Evolutionary conservation across 2,329 filamentous ascomycete species (phyloP), one percentile per base, ranked within the genome.

Genomic region (Aspergillus udagawae): DNA sequence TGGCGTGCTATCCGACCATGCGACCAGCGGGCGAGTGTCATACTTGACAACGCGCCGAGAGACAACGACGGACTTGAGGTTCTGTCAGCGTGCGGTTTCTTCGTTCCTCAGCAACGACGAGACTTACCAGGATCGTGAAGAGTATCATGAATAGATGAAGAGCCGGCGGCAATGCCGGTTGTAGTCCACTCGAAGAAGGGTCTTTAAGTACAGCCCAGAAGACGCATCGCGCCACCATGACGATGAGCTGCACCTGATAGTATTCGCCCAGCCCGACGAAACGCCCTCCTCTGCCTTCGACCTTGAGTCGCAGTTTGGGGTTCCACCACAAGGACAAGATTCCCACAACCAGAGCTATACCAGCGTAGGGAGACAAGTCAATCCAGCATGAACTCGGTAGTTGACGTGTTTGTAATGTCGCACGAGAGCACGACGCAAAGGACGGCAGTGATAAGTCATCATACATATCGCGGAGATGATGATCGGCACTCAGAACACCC

Each of bases 271-370:
- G 67, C 2, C 78, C 77, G 35, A 67, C 56, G 44, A 80, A 71
- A 17, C 75, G 71, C 8, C 75, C 77, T 47, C 68, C 70, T 60
- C 70, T 66, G 42, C 75, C 75, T 54, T 74, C 69, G 14, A 80
- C 65, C 63, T 78, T 79, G 49, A 75, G 61, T 57, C 74, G 73
- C 63, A 80, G 65, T 55, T 74, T 75, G 8, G 78, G 79, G 59
- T 81, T 80, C 76, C 78, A 81, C 79, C 79, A 81, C 8, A 79
- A 64, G 5, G 76, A 77, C 27, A 79, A 54, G 47, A 77, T 67
- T 12, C 76, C 77, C 4, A 74, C 62, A n/a, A 77, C 55, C 48
- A 81, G 67, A n/a, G 75, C 65, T 48, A 73, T 51, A 5, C 72
- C 71, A 49, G 73, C 75, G 54, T 69, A 69, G 5, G 71, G 67